These are phyloP conservation scores for Albatrellus ellisii DNA, from an alignment of 768 basidiomycete genomes.

Conservation along the genomic window DNA sequence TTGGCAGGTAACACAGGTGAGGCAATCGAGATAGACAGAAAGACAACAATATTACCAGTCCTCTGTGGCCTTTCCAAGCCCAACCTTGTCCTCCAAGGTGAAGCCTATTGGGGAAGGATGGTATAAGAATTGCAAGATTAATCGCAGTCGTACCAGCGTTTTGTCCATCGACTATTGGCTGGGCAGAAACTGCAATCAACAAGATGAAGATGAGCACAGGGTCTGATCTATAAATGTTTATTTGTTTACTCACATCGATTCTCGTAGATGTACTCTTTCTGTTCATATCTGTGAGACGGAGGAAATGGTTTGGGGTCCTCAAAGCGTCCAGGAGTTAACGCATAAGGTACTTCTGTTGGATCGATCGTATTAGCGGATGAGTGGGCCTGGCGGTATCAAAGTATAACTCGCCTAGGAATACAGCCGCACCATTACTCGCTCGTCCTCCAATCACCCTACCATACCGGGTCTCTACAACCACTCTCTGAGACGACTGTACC, in stretches of 20 bases:
- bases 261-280: slow-evolving; percentile 49
- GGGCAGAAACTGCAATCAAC: slow-evolving; percentile 38
- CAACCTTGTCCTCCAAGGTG: slow-evolving; percentile 45
- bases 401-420: slow-evolving; percentile 42
- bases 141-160: slow-evolving; percentile 28
- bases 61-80: slow-evolving; percentile 54
- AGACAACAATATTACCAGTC: slow-evolving; percentile 36
- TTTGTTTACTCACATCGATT: slow-evolving; percentile 28
- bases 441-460: slow-evolving; percentile 46
- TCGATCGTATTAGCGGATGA: neutral
- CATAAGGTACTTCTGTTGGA: slow-evolving; percentile 56
- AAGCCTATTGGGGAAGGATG: slow-evolving; percentile 21
- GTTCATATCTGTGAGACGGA: slow-evolving; percentile 37
- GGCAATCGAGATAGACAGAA: neutral
- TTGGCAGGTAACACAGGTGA: neutral
- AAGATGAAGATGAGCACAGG: too few relatives aligned
- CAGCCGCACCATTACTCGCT: slow-evolving; percentile 44
- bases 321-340: slow-evolving; percentile 50
- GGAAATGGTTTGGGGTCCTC: slow-evolving; percentile 49
- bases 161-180: slow-evolving; percentile 56
- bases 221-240: neutral
- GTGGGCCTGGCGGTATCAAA: neutral
- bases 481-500: slow-evolving; percentile 23
- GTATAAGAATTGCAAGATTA: neutral
- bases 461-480: slow-evolving; percentile 39